Evolutionary conservation across 1,284 basidiomycete genomes (phyloP).

Genomic region (Cystobasidium sp.): DNA sequence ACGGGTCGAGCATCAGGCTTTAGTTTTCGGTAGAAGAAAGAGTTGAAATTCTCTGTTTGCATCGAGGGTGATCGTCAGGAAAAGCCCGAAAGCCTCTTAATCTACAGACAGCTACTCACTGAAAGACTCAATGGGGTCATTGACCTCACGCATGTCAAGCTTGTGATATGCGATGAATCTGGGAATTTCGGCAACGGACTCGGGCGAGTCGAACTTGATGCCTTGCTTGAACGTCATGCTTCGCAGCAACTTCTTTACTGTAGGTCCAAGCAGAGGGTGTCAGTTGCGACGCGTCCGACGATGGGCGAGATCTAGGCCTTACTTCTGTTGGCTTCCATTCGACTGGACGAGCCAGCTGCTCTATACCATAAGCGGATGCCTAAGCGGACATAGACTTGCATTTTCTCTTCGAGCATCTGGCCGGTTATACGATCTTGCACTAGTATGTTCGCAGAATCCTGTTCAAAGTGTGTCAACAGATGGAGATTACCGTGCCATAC

Average conservation of each 20-base stretch:
- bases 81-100: not conserved
- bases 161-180: slow-evolving; percentile 89
- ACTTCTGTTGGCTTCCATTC: slow-evolving; percentile 90
- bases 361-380: slow-evolving; percentile 93
- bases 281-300: not conserved
- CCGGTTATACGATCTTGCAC: slow-evolving; percentile 90
- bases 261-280: not conserved
- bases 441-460: slow-evolving; percentile 95
- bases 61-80: not conserved
- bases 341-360: slow-evolving; percentile 68
- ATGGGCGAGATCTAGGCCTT: slow-evolving; percentile 50
- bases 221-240: slow-evolving; percentile 94
- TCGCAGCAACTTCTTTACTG: slow-evolving; percentile 78
- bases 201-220: slow-evolving; percentile 83
- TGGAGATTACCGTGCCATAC: not conserved
- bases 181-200: slow-evolving; percentile 81
- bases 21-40: slow-evolving; percentile 77
- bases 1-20: slow-evolving; percentile 70
- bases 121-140: slow-evolving; percentile 80
- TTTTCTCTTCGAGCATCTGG: slow-evolving; percentile 95
- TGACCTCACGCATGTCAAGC: slow-evolving; percentile 79
- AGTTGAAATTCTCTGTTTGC: slow-evolving; percentile 76
- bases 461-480: not conserved
- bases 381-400: slow-evolving; percentile 89
- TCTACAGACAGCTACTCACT: slow-evolving; percentile 62